Percentiles rank a stretch among this genome's conserved stretches.
Evolutionary conservation across 169 alveolate species (phyloP).

Genomic region (Perkinsus olseni): DNA sequence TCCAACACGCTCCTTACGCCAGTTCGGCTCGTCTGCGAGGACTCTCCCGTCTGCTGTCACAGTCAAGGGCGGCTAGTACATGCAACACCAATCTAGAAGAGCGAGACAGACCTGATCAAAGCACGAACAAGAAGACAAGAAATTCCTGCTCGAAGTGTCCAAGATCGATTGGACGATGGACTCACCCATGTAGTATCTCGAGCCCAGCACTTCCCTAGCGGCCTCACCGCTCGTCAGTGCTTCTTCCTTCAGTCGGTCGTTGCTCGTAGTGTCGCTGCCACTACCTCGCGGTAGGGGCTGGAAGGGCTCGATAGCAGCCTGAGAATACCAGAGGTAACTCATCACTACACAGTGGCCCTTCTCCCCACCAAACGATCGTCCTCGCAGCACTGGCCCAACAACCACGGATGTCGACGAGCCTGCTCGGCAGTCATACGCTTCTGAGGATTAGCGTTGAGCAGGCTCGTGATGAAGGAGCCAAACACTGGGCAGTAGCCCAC

Average conservation of each 20-base stretch:
- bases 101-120: not conserved
- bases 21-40: not conserved
- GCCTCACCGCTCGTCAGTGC: not conserved
- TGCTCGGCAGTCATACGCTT: not conserved
- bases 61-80: not conserved
- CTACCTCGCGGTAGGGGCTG: not conserved
- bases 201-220: not conserved
- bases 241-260: not conserved
- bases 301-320: not conserved
- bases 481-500: not conserved
- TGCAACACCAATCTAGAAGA: not conserved
- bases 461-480: not conserved
- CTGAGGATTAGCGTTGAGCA: not conserved
- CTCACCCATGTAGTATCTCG: not conserved
- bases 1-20: not conserved
- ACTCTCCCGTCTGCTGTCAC: not conserved
- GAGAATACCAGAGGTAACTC: not conserved
- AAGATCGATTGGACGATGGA: not conserved
- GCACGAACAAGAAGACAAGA: not conserved
- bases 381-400: not conserved
- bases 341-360: not conserved
- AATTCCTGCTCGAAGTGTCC: too few relatives aligned
- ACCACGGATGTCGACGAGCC: not conserved
- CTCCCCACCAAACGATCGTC: not conserved
- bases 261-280: not conserved